These are phyloP conservation scores for Hyphodiscus hymeniophilus DNA, from an alignment of 495 filamentous ascomycete species.

Conservation along the genomic window DNA sequence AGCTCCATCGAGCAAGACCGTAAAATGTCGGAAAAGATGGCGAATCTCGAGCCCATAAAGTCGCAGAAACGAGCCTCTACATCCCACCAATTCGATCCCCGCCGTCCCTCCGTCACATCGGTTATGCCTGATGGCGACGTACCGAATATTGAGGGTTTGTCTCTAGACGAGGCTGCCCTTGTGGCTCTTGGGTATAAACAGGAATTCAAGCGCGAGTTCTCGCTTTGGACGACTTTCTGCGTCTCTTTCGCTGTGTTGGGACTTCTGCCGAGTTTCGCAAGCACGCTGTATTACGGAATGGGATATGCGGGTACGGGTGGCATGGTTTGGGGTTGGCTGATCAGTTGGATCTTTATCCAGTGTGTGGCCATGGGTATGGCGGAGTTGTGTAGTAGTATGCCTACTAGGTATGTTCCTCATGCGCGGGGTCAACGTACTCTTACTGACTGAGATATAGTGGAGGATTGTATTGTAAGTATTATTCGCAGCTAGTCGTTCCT, in stretches of 20 bases:
- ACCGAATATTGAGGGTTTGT: conserved; percentile 34
- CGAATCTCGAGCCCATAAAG: too few relatives aligned
- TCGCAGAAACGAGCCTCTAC: too few relatives aligned
- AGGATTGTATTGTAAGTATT: conserved; percentile 73
- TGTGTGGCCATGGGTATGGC: conserved; percentile 63
- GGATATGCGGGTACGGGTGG: conserved; percentile 73
- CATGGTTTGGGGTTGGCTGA: conserved; percentile 81
- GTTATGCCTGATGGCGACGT: conserved; percentile 58
- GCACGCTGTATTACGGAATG: conserved; percentile 71
- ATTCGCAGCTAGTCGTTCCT: too few relatives aligned
- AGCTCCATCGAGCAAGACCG: too few relatives aligned
- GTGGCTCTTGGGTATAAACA: conserved; percentile 68
- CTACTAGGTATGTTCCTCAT: conserved; percentile 41
- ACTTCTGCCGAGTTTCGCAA: conserved; percentile 65
- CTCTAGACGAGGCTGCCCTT: conserved; percentile 60
- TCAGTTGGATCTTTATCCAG: conserved; percentile 68
- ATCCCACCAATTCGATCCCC: neutral
- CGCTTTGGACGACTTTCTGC: conserved; percentile 75
- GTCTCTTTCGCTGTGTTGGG: conserved; percentile 72
- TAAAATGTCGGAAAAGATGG: neutral
- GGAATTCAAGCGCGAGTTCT: conserved; percentile 77
- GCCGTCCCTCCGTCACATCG: conserved; percentile 51
- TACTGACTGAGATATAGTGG: conserved; percentile 37
- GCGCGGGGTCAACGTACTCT: conserved; percentile 4
- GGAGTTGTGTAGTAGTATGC: conserved; percentile 60